phyloP scores from a whole-genome alignment of 345 rosid genomes.

The Eutrema heterophyllum region DNA sequence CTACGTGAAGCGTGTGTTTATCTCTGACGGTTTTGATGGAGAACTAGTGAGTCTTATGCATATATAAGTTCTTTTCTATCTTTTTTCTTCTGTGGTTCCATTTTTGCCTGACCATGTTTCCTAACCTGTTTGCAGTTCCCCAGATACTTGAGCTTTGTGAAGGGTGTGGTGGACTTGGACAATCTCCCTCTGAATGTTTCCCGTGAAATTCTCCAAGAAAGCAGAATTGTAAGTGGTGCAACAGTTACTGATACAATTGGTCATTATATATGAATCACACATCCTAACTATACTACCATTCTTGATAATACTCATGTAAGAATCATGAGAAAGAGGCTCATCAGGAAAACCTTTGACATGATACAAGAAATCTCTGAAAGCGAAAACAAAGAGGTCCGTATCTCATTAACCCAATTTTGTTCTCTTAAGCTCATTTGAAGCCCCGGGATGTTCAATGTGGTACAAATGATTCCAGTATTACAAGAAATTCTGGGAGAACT shows the following conservation, averaged over 20 bases:
- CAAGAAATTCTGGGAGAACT: constrained; percentile 96
- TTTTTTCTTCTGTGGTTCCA: background rate
- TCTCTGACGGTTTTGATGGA: constrained; percentile 98
- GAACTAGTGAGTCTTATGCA: constrained; percentile 55
- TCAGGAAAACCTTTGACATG: constrained; percentile 93
- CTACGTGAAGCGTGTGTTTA: constrained; percentile 90
- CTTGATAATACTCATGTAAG: constrained; percentile 47
- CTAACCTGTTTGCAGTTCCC: constrained; percentile 57
- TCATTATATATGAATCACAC: background rate
- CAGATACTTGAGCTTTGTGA: constrained; percentile 88
- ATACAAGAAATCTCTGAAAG: constrained; percentile 77
- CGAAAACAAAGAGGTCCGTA: constrained; percentile 75
- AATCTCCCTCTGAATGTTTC: constrained; percentile 97
- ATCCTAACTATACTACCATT: background rate
- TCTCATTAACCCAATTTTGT: background rate
- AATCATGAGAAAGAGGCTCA: constrained; percentile 94
- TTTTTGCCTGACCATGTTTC: background rate
- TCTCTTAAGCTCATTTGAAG: background rate
- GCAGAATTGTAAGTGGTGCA: constrained; percentile 51
- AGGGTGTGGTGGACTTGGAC: constrained; percentile 86
- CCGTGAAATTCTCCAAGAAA: constrained; percentile 93
- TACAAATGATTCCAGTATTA: constrained; percentile 57
- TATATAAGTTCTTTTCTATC: background rate
- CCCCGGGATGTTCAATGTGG: background rate
- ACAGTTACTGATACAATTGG: background rate